phyloP scores from a whole-genome alignment of 2,329 filamentous ascomycete genomes.

The Epicoccum sorghinum region DNA sequence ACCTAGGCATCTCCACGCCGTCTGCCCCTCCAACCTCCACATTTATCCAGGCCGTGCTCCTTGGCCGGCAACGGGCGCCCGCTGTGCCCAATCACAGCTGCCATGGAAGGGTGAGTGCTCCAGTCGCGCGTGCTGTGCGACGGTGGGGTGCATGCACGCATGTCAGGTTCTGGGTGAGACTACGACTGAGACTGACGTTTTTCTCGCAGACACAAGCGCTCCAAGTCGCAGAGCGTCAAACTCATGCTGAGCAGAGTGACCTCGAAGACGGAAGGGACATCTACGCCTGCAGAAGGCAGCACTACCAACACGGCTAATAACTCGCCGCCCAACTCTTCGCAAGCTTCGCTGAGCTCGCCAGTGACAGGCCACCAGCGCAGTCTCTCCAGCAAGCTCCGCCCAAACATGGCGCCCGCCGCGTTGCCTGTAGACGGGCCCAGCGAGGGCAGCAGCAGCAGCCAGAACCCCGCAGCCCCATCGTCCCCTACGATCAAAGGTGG shows the following conservation, averaged over 20 bases:
- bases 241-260: slow-evolving; percentile 45
- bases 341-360: slow-evolving; percentile 36
- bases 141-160: slow-evolving; percentile 8
- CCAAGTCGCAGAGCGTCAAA: slow-evolving; percentile 48
- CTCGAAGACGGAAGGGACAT: slow-evolving; percentile 40
- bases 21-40: slow-evolving; percentile 5
- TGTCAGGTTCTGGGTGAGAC: slow-evolving; percentile 14
- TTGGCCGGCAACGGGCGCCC: slow-evolving; percentile 20
- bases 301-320: slow-evolving; percentile 15
- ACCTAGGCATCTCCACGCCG: slow-evolving; percentile 2
- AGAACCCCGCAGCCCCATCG: slow-evolving; percentile 24
- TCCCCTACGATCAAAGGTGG: slow-evolving; percentile 46
- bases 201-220: slow-evolving; percentile 50
- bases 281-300: slow-evolving; percentile 26
- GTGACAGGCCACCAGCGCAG: slow-evolving; percentile 32
- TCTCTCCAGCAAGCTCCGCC: slow-evolving; percentile 35
- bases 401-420: slow-evolving; percentile 41
- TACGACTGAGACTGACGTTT: slow-evolving; percentile 12
- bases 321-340: slow-evolving; percentile 29
- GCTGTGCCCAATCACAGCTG: slow-evolving; percentile 25
- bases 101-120: slow-evolving; percentile 44
- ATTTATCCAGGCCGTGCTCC: slow-evolving; percentile 12
- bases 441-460: slow-evolving; percentile 15
- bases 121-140: slow-evolving; percentile 18
- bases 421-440: slow-evolving; percentile 20